Evolutionary conservation across 2,329 filamentous ascomycete species (phyloP).

Genomic region (Ascochyta pisi): DNA sequence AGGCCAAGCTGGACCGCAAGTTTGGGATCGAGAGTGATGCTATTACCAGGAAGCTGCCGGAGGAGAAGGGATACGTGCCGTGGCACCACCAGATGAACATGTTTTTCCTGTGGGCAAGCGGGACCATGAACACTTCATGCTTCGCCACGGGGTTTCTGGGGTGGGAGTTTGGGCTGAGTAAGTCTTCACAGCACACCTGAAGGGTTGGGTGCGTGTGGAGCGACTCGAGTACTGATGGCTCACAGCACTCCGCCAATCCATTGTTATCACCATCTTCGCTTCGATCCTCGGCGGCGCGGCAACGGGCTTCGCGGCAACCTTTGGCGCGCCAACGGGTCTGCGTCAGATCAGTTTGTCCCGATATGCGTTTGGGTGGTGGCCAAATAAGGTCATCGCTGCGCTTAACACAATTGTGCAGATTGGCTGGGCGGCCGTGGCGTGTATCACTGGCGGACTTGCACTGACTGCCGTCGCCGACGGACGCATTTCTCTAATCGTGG

Average conservation of each 20-base stretch:
- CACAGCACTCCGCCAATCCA: constrained; percentile 51
- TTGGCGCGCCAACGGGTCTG: constrained; percentile 52
- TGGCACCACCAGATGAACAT: constrained; percentile 41
- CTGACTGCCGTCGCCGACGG: constrained; percentile 53
- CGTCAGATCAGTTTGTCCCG: constrained; percentile 55
- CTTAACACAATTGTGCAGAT: constrained; percentile 58
- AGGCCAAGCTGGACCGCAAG: constrained; percentile 29
- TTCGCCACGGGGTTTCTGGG: constrained; percentile 54
- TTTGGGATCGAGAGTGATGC: constrained; percentile 35
- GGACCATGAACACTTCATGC: constrained; percentile 52
- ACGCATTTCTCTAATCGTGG: constrained; percentile 52
- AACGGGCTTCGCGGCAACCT: constrained; percentile 51
- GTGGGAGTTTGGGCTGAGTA: constrained; percentile 55
- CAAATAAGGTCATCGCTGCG: constrained; percentile 56
- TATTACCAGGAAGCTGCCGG: constrained; percentile 33
- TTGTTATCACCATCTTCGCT: constrained; percentile 51
- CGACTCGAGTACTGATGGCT: constrained; percentile 2
- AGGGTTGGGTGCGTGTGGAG: background rate
- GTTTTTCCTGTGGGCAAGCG: constrained; percentile 55
- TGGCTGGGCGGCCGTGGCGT: constrained; percentile 52
- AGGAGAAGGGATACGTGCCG: constrained; percentile 36
- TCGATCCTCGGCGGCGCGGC: constrained; percentile 52
- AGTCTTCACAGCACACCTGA: constrained; percentile 5
- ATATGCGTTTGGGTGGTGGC: constrained; percentile 58
- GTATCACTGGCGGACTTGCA: constrained; percentile 53